Evolutionary conservation across 345 rosid species (phyloP).

Genomic region (Aegle marmelos): DNA sequence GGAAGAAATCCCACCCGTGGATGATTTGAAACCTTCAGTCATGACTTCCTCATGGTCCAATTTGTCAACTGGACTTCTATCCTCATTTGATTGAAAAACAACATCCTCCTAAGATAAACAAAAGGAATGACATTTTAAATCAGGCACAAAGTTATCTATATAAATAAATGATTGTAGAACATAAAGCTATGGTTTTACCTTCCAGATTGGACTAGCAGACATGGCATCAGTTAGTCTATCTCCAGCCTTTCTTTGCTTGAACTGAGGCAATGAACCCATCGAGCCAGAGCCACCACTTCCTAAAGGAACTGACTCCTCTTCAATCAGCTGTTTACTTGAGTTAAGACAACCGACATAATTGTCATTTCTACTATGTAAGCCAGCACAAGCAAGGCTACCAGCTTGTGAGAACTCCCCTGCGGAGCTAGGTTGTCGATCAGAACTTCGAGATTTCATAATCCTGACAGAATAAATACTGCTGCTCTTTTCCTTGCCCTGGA

Average conservation of each 20-base stretch:
- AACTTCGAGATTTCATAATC: constrained; percentile 34
- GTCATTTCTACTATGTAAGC: not conserved
- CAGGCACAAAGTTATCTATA: not conserved
- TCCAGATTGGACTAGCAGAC: not conserved
- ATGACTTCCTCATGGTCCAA: not conserved
- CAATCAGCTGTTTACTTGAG: not conserved
- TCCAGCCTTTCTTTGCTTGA: not conserved
- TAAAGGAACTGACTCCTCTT: not conserved
- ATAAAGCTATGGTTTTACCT: not conserved
- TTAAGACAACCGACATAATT: not conserved
- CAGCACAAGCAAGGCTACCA: constrained; percentile 18
- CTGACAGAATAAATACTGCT: constrained; percentile 25
- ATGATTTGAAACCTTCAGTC: not conserved
- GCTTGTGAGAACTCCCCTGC: constrained; percentile 21
- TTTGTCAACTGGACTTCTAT: constrained; percentile 1
- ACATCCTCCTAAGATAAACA: constrained; percentile 16
- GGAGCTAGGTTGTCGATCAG: constrained; percentile 13
- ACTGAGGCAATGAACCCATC: not conserved
- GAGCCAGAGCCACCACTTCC: not conserved
- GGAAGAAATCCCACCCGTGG: not conserved
- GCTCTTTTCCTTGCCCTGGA: constrained; percentile 25
- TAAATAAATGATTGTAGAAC: not conserved
- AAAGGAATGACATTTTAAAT: not conserved
- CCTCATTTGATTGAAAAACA: not conserved
- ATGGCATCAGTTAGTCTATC: not conserved